Conservation (phyloP, 768 basidiomycete genomes). For the Arthromyces matolae region DNA sequence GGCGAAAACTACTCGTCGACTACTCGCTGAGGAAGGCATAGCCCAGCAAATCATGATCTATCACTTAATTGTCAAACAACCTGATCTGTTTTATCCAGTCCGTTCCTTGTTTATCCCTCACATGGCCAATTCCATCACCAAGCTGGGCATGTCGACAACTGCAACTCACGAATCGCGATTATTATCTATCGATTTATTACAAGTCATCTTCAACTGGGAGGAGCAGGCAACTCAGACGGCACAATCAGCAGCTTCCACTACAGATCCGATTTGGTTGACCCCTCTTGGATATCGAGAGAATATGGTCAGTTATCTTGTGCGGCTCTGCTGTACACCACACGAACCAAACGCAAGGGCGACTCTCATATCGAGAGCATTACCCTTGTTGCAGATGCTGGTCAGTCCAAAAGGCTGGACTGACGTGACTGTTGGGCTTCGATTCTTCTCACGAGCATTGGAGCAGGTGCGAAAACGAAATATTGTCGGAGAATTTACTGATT, state of each 20-base stretch:
- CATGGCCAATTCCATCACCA: constrained; percentile 85
- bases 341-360: constrained; percentile 46
- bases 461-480: constrained; percentile 47
- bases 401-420: constrained; percentile 86
- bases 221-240: constrained; percentile 47
- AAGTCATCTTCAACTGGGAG: constrained; percentile 94
- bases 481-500: not conserved
- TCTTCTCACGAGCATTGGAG: constrained; percentile 81
- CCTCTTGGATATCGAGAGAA: constrained; percentile 81
- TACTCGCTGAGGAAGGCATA: constrained; percentile 88
- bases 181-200: constrained; percentile 85
- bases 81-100: constrained; percentile 88
- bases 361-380: constrained; percentile 60
- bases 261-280: constrained; percentile 57
- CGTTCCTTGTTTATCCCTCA: constrained; percentile 90
- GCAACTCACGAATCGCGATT: constrained; percentile 78
- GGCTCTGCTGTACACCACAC: constrained; percentile 70
- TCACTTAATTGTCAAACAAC: constrained; percentile 88
- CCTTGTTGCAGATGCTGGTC: constrained; percentile 72
- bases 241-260: constrained; percentile 10
- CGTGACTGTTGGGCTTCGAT: constrained; percentile 87
- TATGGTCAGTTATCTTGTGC: constrained; percentile 94
- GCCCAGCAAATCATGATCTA: constrained; percentile 74
- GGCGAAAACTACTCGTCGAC: constrained; percentile 81
- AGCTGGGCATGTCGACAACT: constrained; percentile 74